Evolutionary conservation across 305 asterid species (phyloP), one percentile per base, ranked within the genome.

Genomic region (Rubia balearica): DNA sequence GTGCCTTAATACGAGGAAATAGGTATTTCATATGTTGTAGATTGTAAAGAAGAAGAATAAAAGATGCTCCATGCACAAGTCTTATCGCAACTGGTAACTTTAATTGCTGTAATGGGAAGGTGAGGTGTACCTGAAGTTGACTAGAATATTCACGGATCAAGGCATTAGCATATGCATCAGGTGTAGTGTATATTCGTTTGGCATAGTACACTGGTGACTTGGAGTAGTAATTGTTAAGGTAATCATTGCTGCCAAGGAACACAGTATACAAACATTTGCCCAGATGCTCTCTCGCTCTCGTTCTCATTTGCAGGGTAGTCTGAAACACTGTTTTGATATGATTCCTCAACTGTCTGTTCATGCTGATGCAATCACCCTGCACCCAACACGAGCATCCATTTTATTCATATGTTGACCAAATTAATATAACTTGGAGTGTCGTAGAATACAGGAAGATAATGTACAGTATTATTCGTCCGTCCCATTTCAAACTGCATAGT

Each of bases 171-270:
- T 72, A 84, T 46, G 75, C 49, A 45, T 80, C 76, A 10, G 91
- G 83, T 0, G 78, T 70, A 70, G 75, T 76, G 9, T 6, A 42
- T 9, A 42, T 16, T 6, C 82, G 73, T 10, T 78, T 16, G 2
- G 42, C 33, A 42, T 82, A 83, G 1, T 12, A 46, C 17, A 76
- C 24, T 1, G 87, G 84, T 60, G 59, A 51, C 6, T 17, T n/a
- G 59, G 76, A 16, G 22, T 65, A 84, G 53, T 88, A 90, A 71
- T 90, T 90, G 85, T 85, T 86, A 30, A 86, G 53, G 62, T 84
- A 90, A 46, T 90, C 96, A 36, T 86, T 83, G 41, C 78, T 84
- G 36, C 91, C 96, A 7, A 84, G 77, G 63, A 77, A 79, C n/a
- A 84, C 81, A 11, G 73, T 73, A 79, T 88, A 83, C 9, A 90